Evolutionary conservation across 2,329 filamentous ascomycete species (phyloP), one percentile per base, ranked within the genome.

Genomic region (Drechslerella dactyloides): DNA sequence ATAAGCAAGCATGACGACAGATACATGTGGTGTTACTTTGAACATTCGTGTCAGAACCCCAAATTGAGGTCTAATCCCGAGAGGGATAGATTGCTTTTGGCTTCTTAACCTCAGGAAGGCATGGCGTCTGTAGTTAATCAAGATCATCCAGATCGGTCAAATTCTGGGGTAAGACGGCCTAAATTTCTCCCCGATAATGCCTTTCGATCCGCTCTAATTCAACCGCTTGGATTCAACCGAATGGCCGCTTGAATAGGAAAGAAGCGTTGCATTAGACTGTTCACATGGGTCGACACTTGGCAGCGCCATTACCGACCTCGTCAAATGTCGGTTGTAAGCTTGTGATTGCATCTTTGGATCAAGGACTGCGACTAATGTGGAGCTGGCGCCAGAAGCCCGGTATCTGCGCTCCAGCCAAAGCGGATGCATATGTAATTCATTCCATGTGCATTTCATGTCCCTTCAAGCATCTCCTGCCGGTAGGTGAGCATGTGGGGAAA

Each of bases 401-500:
- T 15, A 15, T 42, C 37, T 42, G 37, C 37, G 15, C 13, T 15
- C 13, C 37, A 42, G 11, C 13, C 13, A 42, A 42, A 42, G 13
- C 37, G 37, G 37, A 3, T 13, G 37, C 37, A 42, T 42, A 42
- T 42, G 37, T 42, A 42, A 42, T 13, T 2, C 37, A 17, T 15
- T 4, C 37, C 11, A 13, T 33, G 27, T 33, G 8, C 8, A 8
- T 33, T 3, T 15, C 37, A 4, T 42, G 51, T 40, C n/a, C 24
- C 33, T 42, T 42, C 11, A 15, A 42, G 44, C 23, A 53, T 11
- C 24, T 30, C 40, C 17, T 54, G 21, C 6, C 37, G 19, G 40
- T 62, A 30, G 48, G 21, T 51, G 37, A 13, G 15, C 37, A 21
- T 69, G 65, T 59, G 65, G 65, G 65, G 58, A 59, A 63, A 42